These are phyloP conservation scores for Harringtonia aguacate DNA, from an alignment of 2,329 filamentous ascomycete genomes.

Conservation along the genomic window DNA sequence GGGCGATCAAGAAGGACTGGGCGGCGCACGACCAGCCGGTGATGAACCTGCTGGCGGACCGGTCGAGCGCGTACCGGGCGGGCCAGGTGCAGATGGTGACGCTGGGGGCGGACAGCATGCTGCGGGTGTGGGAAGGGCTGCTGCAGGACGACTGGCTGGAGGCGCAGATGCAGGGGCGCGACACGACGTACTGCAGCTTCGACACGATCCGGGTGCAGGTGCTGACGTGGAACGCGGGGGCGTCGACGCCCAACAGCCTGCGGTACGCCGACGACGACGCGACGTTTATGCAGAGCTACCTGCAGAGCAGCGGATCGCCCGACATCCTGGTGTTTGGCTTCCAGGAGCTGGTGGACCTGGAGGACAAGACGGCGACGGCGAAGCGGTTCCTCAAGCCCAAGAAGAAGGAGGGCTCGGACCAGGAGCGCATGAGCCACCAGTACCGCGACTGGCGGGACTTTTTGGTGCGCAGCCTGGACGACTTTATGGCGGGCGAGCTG, in stretches of 20 bases:
- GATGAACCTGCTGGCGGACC: conserved; percentile 65
- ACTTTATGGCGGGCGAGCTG: conserved; percentile 66
- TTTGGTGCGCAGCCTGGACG: conserved; percentile 69
- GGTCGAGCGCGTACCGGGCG: conserved; percentile 73
- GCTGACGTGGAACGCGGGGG: conserved; percentile 95
- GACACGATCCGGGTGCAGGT: conserved; percentile 69
- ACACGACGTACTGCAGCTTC: conserved; percentile 77
- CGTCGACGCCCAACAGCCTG: conserved; percentile 79
- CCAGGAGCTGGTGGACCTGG: conserved; percentile 94
- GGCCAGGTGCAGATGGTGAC: conserved; percentile 79
- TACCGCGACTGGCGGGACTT: conserved; percentile 96
- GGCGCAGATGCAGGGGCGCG: conserved; percentile 71
- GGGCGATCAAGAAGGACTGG: conserved; percentile 92
- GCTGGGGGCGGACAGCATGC: conserved; percentile 73
- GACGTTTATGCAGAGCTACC: conserved; percentile 69
- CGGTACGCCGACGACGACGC: conserved; percentile 59
- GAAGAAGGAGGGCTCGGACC: conserved; percentile 69
- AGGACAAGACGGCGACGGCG: conserved; percentile 96
- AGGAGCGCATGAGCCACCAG: conserved; percentile 92
- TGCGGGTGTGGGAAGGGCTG: conserved; percentile 86
- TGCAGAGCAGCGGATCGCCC: conserved; percentile 66
- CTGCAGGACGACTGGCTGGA: conserved; percentile 94
- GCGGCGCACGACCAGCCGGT: conserved; percentile 79
- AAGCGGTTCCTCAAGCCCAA: conserved; percentile 89
- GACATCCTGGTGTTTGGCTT: conserved; percentile 95